Percentiles rank a stretch among this genome's conserved stretches.
Conservation (phyloP, 1,284 basidiomycete species). For the Ustanciosporium gigantosporum region DNA sequence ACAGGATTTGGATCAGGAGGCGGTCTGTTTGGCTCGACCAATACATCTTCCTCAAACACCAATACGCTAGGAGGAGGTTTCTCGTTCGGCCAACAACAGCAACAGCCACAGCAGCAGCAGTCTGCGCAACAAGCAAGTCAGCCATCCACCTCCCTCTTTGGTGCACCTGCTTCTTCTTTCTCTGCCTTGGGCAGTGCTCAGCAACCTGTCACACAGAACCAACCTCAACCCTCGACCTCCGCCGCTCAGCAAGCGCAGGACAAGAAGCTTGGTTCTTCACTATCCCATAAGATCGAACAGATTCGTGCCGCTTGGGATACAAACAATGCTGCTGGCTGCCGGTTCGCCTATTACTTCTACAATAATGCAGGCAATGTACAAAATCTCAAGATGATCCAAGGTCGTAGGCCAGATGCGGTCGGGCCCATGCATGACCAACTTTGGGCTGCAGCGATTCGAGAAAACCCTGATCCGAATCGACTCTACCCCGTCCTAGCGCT, state of each 20-base stretch:
- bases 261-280: slow-evolving; percentile 45
- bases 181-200: slow-evolving; percentile 10
- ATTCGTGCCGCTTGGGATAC: slow-evolving; percentile 56
- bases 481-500: slow-evolving; percentile 57
- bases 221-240: slow-evolving; percentile 5
- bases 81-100: slow-evolving; percentile 14
- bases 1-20: slow-evolving; percentile 23
- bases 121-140: slow-evolving; percentile 8
- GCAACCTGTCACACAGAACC: slow-evolving; percentile 5
- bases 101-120: slow-evolving; percentile 13
- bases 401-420: slow-evolving; percentile 49
- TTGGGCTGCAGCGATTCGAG: slow-evolving; percentile 49
- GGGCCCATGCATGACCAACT: slow-evolving; percentile 55
- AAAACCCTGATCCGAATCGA: slow-evolving; percentile 56
- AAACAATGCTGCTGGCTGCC: slow-evolving; percentile 47
- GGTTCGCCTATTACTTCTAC: slow-evolving; percentile 56
- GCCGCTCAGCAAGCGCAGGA: slow-evolving; percentile 12
- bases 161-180: slow-evolving; percentile 16
- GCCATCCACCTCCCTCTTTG: slow-evolving; percentile 24
- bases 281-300: slow-evolving; percentile 46
- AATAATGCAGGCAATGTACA: slow-evolving; percentile 43
- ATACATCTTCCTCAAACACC: slow-evolving; percentile 4
- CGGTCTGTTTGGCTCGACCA: slow-evolving; percentile 22
- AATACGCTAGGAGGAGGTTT: too few relatives aligned
- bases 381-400: slow-evolving; percentile 43